Percentiles rank a stretch among this genome's conserved stretches.
Conservation (phyloP, 2,329 filamentous ascomycete genomes). For the Colletotrichum spaethianum region DNA sequence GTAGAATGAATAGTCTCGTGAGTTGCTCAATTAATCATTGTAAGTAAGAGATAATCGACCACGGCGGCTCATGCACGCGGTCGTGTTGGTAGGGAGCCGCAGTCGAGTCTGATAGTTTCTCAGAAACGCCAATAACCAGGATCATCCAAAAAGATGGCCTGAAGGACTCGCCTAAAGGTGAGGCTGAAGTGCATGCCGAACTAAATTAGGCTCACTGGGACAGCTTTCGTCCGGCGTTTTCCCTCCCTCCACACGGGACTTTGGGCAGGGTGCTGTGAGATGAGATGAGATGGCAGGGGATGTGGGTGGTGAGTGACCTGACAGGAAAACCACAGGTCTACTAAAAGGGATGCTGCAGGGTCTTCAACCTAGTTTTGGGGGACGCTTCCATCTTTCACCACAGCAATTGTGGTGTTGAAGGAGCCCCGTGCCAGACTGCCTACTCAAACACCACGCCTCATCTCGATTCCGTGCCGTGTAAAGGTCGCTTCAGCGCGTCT, state of each 20-base stretch:
- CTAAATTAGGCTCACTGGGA: not conserved
- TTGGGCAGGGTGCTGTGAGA: not conserved
- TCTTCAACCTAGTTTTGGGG: not conserved
- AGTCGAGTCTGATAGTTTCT: too few relatives aligned
- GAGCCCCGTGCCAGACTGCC: not conserved
- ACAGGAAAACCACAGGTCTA: not conserved
- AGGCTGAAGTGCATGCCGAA: not conserved
- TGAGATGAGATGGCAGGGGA: not conserved
- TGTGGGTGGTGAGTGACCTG: not conserved
- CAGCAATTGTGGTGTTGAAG: not conserved
- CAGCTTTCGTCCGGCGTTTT: not conserved
- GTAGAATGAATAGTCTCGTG: not conserved
- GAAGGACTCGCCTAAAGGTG: not conserved
- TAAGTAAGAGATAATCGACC: too few relatives aligned
- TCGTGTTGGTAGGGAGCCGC: too few relatives aligned
- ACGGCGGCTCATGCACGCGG: too few relatives aligned
- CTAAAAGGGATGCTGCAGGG: not conserved
- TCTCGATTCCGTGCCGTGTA: not conserved
- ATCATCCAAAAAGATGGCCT: too few relatives aligned
- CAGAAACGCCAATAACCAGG: too few relatives aligned
- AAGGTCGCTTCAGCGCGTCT: not conserved
- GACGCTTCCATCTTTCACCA: not conserved
- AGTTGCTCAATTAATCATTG: not conserved
- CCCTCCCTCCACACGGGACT: too few relatives aligned
- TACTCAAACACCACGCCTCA: not conserved